Evolutionary conservation across 208 protist genomes (phyloP), one percentile per base, ranked within the genome.

Genomic region (Leishmania amazonensis): DNA sequence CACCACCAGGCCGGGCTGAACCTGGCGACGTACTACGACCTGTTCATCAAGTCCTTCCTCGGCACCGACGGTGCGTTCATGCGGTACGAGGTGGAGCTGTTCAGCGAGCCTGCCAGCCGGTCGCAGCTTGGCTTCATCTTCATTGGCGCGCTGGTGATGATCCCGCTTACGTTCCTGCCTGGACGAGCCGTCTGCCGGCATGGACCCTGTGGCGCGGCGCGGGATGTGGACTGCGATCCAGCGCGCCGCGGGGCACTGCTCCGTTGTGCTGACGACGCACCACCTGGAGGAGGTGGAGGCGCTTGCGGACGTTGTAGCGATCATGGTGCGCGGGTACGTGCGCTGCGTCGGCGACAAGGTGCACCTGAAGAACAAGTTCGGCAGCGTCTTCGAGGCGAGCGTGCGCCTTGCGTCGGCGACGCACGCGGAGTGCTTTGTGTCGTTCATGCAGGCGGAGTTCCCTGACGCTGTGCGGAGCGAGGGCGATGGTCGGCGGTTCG

Each of bases 211-310:
- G 7, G 85, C 87, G 24, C 83, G 92, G 31, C 85, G 92, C 28
- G 65, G 68, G 49, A 53, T 98, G 67, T 98, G 96, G 95, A 88
- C 70, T 21, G 86, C 85, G 65, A 94, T 94, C 64, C 86, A 92
- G 80, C 73, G 64, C 58, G 83, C 91, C 24, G 40, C 92, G 9
- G 42, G 45, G 4, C 65, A 90, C 84, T 95, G 91, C 87, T 90
- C 93, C 17, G 88, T 96, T 9, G 89, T 96, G 83, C 84, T 99
- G 75, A 98, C 97, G 73, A 98, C 97, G 72, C 97, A 99, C 82
- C 95, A 98, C 75, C 87, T 99, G 87, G 96, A 98, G 80, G 97
- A 99, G 90, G 92, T 94, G 80, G 96, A 98, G 83, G 94, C 93
- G 5, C 83, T 99, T 13, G 91, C 91, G 45, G 72, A 88, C 73